Evolutionary conservation across 257 asterid species (phyloP), one percentile per base, ranked within the genome.

Genomic region (Przewalskia tangutica): DNA sequence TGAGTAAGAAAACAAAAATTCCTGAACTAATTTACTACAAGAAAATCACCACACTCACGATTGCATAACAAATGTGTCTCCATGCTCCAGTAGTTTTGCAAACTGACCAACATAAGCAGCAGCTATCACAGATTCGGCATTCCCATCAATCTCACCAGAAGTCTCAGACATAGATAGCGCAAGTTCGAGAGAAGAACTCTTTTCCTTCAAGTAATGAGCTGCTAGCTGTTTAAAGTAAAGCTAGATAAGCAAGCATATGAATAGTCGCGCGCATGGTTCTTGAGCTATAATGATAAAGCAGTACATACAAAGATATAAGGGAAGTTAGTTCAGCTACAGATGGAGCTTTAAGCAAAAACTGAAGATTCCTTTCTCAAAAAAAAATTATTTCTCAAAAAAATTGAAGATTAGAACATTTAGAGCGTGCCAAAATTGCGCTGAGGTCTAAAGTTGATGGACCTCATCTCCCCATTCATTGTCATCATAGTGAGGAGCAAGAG

Each of bases 41-140:
- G 79, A 73, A 82, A 86, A 50, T 75, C 80, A 75, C 62, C 62
- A 48, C 8, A 94, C 99, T 93, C 93, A 96, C 99, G 90, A 81
- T 85, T 92, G 93, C 91, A 88, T 88, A 82, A 87, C 62, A 83
- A 83, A 87, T 65, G 86, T 80, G 66, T 89, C 94, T 84, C 89
- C 97, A 16, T 67, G 90, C 91, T 96, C 99, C 85, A 96, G 89
- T 86, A 96, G 85, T 88, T 91, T 89, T 81, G 94, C 89, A 91
- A 93, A 96, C 91, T 94, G 99, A 86, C 99, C 99, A 77, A 92
- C 88, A 88, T 93, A 94, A 36, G 78, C 81, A 80, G 98, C 91
- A 85, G 95, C 88, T 82, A 82, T 92, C 78, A 94, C 98, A 85
- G 99, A 94, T 60, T 96, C 98, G 32, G 90, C 89, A 85, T 86